Percentiles rank a stretch among this genome's conserved stretches.
These are phyloP conservation scores for Ophiostoma piceae DNA, from an alignment of 2,329 filamentous ascomycete species.

Conservation along the genomic window DNA sequence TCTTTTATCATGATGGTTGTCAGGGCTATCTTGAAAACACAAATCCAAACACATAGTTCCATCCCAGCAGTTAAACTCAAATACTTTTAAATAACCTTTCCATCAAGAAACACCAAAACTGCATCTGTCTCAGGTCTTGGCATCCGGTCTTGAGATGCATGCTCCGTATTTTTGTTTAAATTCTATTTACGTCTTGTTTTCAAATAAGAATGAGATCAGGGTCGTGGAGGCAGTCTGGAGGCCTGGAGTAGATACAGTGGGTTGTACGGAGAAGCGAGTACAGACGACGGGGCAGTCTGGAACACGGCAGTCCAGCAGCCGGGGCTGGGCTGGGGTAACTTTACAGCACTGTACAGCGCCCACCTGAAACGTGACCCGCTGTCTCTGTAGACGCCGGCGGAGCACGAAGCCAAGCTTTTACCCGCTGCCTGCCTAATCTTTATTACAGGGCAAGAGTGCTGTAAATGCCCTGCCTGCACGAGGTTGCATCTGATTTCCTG, in stretches of 20 bases:
- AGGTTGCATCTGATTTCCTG: conserved; percentile 4
- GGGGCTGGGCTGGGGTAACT: background rate
- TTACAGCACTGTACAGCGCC: no score
- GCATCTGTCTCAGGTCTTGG: conserved; percentile 22
- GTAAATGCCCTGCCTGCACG: background rate
- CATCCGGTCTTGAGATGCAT: conserved; percentile 19
- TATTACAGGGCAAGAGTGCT: background rate
- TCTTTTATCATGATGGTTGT: no score
- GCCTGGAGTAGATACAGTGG: background rate
- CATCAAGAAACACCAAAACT: conserved; percentile 6
- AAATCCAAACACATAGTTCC: no score
- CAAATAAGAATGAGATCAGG: background rate
- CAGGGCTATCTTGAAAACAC: no score
- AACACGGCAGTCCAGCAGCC: conserved; percentile 21
- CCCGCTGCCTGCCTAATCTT: background rate
- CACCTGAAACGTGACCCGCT: background rate
- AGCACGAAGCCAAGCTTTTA: conserved; percentile 3
- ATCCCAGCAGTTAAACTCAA: background rate
- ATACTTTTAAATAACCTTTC: conserved; percentile 1
- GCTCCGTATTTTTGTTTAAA: background rate
- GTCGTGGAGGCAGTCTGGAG: background rate
- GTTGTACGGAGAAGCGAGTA: background rate
- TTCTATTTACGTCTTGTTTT: background rate
- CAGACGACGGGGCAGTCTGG: conserved; percentile 15
- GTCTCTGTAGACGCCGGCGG: conserved; percentile 1